These are phyloP conservation scores for Funneliformis geosporum DNA, from an alignment of 192 early-diverging fungal species.

Conservation along the genomic window DNA sequence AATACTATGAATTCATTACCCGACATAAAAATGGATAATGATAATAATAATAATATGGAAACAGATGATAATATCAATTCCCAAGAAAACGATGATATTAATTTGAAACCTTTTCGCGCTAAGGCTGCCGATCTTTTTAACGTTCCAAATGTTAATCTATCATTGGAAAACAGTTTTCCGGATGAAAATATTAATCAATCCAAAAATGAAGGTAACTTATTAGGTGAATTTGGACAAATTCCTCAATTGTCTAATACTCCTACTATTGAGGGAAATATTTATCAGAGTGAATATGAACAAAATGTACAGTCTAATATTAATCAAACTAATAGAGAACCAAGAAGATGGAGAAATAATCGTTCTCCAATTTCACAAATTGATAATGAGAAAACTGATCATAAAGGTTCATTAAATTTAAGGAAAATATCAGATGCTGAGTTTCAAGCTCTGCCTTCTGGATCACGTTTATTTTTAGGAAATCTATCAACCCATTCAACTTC, in stretches of 20 bases:
- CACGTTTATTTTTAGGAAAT: constrained; percentile 35
- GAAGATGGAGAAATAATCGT: constrained; percentile 27
- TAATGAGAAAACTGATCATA: constrained; percentile 31
- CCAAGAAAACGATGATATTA: neutral
- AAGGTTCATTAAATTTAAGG: constrained; percentile 12
- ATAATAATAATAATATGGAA: constrained; percentile 10
- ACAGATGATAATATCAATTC: constrained; percentile 13
- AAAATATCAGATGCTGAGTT: constrained; percentile 33
- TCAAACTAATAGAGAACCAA: constrained; percentile 7
- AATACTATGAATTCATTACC: neutral
- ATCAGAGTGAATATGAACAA: neutral
- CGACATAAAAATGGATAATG: neutral
- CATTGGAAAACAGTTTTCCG: neutral
- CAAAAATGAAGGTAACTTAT: neutral
- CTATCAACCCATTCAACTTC: constrained; percentile 35
- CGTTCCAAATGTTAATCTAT: neutral
- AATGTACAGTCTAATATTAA: neutral
- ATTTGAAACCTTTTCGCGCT: neutral
- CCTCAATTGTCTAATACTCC: constrained; percentile 5
- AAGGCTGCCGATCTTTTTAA: constrained; percentile 1
- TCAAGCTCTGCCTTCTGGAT: constrained; percentile 34
- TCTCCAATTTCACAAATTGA: constrained; percentile 19
- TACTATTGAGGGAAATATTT: neutral
- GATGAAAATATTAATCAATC: constrained; percentile 10
- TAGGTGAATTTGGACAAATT: neutral